Conservation (phyloP, 2,329 filamentous ascomycete genomes). For the Blastomyces parvus region DNA sequence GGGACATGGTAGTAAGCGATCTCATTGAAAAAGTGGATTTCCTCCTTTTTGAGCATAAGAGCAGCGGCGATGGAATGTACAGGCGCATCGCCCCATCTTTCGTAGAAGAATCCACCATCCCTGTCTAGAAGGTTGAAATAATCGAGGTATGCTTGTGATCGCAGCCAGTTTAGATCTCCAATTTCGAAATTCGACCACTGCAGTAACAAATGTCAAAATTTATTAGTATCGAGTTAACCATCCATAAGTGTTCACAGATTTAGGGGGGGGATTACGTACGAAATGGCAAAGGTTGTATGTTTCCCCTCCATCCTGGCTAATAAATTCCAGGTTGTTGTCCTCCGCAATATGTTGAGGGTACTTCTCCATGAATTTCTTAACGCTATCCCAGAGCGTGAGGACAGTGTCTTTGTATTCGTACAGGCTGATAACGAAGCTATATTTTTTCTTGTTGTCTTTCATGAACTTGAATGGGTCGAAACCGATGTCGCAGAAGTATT, state of each 20-base stretch:
- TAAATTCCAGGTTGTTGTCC: slow-evolving; percentile 79
- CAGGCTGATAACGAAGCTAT: slow-evolving; percentile 89
- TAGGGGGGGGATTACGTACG: slow-evolving; percentile 44
- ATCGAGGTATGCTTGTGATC: slow-evolving; percentile 78
- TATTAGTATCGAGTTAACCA: not conserved
- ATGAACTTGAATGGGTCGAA: slow-evolving; percentile 97
- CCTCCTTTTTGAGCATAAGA: slow-evolving; percentile 78
- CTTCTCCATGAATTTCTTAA: slow-evolving; percentile 85
- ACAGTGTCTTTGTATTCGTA: slow-evolving; percentile 98
- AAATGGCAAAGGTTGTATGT: slow-evolving; percentile 98
- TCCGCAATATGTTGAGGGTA: slow-evolving; percentile 79
- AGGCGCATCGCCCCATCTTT: slow-evolving; percentile 94
- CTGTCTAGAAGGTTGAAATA: slow-evolving; percentile 82
- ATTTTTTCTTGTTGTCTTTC: slow-evolving; percentile 94
- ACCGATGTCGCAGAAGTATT: slow-evolving; percentile 90
- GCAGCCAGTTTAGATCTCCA: slow-evolving; percentile 85
- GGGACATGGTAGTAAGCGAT: slow-evolving; percentile 97
- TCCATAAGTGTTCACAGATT: not conserved
- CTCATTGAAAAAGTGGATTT: slow-evolving; percentile 98
- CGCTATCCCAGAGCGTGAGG: slow-evolving; percentile 87
- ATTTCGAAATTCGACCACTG: slow-evolving; percentile 99
- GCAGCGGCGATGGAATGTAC: slow-evolving; percentile 94
- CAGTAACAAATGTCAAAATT: slow-evolving; percentile 9
- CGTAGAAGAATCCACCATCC: slow-evolving; percentile 97
- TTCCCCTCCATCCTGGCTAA: slow-evolving; percentile 84